phyloP scores from a whole-genome alignment of 1,284 basidiomycete species.

The Malassezia nana region DNA sequence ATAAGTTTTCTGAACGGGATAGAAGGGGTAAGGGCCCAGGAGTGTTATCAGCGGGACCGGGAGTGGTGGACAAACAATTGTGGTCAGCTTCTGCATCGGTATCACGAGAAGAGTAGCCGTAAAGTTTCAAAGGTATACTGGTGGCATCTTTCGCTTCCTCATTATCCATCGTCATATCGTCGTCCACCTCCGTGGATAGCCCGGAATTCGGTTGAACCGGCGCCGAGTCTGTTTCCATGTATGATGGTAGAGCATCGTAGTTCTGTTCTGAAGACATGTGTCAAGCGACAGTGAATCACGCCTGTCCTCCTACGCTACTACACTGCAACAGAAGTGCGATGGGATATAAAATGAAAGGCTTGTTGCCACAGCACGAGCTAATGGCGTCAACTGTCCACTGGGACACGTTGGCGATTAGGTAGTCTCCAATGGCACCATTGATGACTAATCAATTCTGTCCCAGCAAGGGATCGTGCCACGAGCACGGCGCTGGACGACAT shows the following conservation, averaged over 20 bases:
- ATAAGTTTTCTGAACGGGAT: conserved; percentile 56
- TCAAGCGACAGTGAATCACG: background rate
- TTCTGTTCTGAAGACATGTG: background rate
- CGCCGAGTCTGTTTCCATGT: background rate
- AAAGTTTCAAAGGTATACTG: background rate
- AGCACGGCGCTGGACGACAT: too few species aligned
- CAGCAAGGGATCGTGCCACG: too few species aligned
- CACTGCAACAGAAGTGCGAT: background rate
- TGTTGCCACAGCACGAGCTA: background rate
- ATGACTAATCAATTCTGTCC: conserved; percentile 2
- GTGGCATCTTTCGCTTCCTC: background rate
- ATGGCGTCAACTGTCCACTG: background rate
- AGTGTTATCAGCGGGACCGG: background rate
- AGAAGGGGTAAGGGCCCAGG: background rate
- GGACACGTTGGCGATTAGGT: background rate
- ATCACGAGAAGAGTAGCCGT: conserved; percentile 1
- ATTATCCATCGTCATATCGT: background rate
- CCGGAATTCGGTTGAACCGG: background rate
- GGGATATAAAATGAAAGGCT: background rate
- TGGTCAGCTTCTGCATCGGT: background rate
- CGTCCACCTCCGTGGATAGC: background rate
- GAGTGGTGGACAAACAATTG: background rate
- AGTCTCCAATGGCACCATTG: background rate
- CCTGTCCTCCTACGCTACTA: background rate
- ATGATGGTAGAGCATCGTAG: background rate